These are phyloP conservation scores for Prunus mira DNA, from an alignment of 306 rosid species.

Conservation along the genomic window DNA sequence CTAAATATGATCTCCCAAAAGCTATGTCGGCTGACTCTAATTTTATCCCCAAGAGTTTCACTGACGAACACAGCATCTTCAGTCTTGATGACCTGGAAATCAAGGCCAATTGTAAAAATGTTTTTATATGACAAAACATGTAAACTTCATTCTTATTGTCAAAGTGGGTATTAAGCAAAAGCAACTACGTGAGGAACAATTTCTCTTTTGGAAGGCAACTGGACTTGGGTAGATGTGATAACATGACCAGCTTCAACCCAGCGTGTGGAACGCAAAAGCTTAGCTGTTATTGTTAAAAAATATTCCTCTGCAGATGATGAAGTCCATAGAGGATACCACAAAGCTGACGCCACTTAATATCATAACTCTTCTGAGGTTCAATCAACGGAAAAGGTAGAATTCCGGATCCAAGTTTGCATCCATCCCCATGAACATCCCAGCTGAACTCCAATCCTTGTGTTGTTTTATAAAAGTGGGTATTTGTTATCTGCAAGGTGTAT, in stretches of 20 bases:
- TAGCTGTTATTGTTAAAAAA: slow-evolving; percentile 53
- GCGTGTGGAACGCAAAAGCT: slow-evolving; percentile 60
- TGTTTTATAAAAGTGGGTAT: slow-evolving; percentile 67
- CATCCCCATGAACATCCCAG: slow-evolving; percentile 81
- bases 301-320: slow-evolving; percentile 58
- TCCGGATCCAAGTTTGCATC: slow-evolving; percentile 67
- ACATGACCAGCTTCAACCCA: slow-evolving; percentile 90
- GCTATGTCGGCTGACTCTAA: slow-evolving; percentile 51
- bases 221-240: slow-evolving; percentile 73
- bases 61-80: slow-evolving; percentile 33
- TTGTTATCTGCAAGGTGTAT: slow-evolving; percentile 56
- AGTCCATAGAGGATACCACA: slow-evolving; percentile 67
- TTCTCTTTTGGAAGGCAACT: slow-evolving; percentile 63
- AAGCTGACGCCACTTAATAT: slow-evolving; percentile 65
- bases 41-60: slow-evolving; percentile 53
- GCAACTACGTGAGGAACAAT: slow-evolving; percentile 51
- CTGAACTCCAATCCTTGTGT: slow-evolving; percentile 75
- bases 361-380: slow-evolving; percentile 57
- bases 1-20: slow-evolving; percentile 70
- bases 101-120: slow-evolving; percentile 15
- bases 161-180: slow-evolving; percentile 8
- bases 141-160: slow-evolving; percentile 9
- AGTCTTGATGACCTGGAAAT: slow-evolving; percentile 56
- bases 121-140: slow-evolving; percentile 12
- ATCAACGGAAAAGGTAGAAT: slow-evolving; percentile 52